These are phyloP conservation scores for Blastobotrys aristatus DNA, from an alignment of 1,139 yeast genomes.

Conservation along the genomic window DNA sequence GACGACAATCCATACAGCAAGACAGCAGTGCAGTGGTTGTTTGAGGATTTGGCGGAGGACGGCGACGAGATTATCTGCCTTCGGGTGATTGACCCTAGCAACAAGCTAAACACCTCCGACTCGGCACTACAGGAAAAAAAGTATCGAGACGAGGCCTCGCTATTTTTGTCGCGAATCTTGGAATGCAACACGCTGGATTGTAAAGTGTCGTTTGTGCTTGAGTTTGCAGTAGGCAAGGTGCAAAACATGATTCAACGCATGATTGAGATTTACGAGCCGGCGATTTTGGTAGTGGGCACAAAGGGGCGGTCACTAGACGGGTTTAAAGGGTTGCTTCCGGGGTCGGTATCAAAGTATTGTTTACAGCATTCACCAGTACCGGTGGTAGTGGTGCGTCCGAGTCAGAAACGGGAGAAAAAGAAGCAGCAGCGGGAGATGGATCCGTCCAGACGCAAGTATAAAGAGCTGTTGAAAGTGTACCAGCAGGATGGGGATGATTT, in stretches of 20 bases:
- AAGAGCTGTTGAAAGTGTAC: constrained; percentile 17
- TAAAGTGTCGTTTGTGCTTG: constrained; percentile 47
- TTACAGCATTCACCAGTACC: constrained; percentile 65
- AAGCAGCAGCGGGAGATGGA: constrained; percentile 35
- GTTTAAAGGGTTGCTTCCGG: constrained; percentile 44
- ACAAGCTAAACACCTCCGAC: constrained; percentile 22
- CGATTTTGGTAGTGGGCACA: constrained; percentile 62
- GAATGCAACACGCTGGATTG: constrained; percentile 28
- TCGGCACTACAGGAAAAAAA: constrained; percentile 31
- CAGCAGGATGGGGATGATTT: neutral
- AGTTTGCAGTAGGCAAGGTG: constrained; percentile 59
- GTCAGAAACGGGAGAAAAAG: constrained; percentile 37
- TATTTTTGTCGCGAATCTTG: constrained; percentile 42
- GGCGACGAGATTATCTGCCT: constrained; percentile 63
- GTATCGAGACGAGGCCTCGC: constrained; percentile 38
- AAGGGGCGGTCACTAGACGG: constrained; percentile 42
- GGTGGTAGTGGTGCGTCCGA: constrained; percentile 61
- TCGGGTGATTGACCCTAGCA: constrained; percentile 48
- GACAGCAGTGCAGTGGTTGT: constrained; percentile 60
- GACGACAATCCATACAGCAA: constrained; percentile 54
- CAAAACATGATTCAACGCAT: constrained; percentile 51
- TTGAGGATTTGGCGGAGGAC: constrained; percentile 56
- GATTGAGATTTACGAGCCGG: constrained; percentile 56
- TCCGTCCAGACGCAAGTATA: constrained; percentile 25
- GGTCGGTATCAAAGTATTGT: constrained; percentile 52